phyloP scores from a whole-genome alignment of 495 filamentous ascomycete genomes.

The Penicillium macrosclerotiorum region DNA sequence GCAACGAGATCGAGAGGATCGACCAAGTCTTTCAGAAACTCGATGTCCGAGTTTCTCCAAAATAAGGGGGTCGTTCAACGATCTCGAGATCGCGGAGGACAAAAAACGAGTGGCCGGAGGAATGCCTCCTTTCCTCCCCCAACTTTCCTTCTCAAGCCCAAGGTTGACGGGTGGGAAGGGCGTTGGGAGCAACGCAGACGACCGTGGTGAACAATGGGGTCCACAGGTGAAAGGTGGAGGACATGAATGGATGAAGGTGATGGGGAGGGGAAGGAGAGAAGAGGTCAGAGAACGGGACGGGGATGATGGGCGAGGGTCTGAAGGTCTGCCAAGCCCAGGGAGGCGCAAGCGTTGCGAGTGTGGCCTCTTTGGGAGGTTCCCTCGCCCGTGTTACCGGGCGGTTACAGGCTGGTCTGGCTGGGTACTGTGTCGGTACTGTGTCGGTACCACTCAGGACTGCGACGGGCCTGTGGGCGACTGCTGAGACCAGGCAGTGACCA shows the following conservation, averaged over 20 bases:
- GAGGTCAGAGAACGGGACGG: constrained; percentile 18
- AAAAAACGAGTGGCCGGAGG: constrained; percentile 52
- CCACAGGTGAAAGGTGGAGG: constrained; percentile 16
- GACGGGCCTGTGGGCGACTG: no score
- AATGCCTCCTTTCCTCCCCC: constrained; percentile 47
- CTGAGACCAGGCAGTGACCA: no score
- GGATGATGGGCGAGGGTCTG: constrained; percentile 33
- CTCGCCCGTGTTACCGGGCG: no score
- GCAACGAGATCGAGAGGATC: neutral
- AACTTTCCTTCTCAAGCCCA: constrained; percentile 36
- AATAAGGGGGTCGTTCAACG: constrained; percentile 1
- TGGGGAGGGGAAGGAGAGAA: constrained; percentile 4
- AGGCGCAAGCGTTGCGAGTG: constrained; percentile 36
- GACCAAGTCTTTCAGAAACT: neutral
- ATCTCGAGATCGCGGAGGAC: constrained; percentile 19
- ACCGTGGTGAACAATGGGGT: constrained; percentile 30
- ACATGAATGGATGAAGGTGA: constrained; percentile 20
- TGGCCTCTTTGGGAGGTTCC: constrained; percentile 1
- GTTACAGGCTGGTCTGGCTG: no score
- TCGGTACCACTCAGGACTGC: no score
- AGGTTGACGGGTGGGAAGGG: constrained; percentile 22
- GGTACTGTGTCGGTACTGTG: no score
- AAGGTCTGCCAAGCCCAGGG: constrained; percentile 41
- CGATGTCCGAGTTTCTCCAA: neutral
- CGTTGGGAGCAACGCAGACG: constrained; percentile 30